Evolutionary conservation across 2,329 filamentous ascomycete genomes (phyloP), one percentile per base, ranked within the genome.

Genomic region (Pyrenophora seminiperda): DNA sequence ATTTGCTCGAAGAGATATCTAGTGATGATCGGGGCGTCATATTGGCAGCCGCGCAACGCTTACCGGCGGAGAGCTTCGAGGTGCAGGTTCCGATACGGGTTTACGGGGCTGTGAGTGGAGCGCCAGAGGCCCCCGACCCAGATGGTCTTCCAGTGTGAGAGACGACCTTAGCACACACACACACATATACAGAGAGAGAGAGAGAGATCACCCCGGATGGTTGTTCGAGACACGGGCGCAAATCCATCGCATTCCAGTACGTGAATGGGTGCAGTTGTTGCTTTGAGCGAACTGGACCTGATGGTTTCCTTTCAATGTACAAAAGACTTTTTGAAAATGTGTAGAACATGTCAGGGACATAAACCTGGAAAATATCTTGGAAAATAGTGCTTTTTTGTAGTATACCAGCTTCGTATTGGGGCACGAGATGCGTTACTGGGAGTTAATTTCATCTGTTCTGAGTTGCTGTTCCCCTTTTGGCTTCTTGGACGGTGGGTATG

Each of bases 41-140:
- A 11, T 78, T 92, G 42, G 89, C 91, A 13, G 89, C 90, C 0
- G 83, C 88, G 41, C 90, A 96, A 75, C 85, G 85, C 56, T 66
- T 96, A 42, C 81, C 86, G 7, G 93, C 90, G 63, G 91, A 96
- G 76, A 95, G 89, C 63, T 96, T 96, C 73, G 91, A 96, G 73
- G 89, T 96, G 37, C 84, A 86, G 27, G 90, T 96, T 37, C 91
- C 91, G 19, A 76, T 97, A 58, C 84, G 85, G 41, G 89, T 97
- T 7, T 96, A 95, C 62, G 82, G 82, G 4, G 80, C 81, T 53
- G 76, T 78, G 4, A 76, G 79, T 22, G 76, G 77, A 19, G 76
- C 44, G 6, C 51, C 56, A 1, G 70, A 68, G 32, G 58, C 43
- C 9, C 49, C 53, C 17, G 68, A 70, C 41, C 66, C 68, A 18